Evolutionary conservation across 768 basidiomycete genomes (phyloP).

Genomic region (Kwoniella pini): DNA sequence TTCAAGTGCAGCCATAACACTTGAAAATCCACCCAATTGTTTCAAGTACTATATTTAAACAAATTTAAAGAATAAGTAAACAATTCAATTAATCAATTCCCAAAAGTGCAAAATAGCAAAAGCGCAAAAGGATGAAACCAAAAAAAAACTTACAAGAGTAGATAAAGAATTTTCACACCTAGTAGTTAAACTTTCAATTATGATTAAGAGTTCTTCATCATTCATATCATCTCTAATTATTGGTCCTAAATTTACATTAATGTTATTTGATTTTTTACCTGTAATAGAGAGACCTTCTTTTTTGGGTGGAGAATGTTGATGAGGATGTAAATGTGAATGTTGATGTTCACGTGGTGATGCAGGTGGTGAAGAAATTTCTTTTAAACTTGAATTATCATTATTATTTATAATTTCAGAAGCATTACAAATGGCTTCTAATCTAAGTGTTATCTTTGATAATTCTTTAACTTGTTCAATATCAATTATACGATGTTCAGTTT

Average conservation of each 20-base stretch:
- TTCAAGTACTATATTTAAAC: constrained; percentile 43
- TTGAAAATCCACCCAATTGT: constrained; percentile 50
- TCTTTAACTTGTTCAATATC: constrained; percentile 69
- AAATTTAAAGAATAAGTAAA: not conserved
- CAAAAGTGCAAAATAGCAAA: too few species aligned
- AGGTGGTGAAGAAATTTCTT: constrained; percentile 23
- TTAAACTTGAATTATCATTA: not conserved
- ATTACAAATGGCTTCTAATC: constrained; percentile 69
- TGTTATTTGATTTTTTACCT: not conserved
- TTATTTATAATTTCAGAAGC: not conserved
- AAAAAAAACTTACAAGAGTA: constrained; percentile 54
- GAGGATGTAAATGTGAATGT: not conserved
- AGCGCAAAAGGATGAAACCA: too few species aligned
- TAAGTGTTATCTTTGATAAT: constrained; percentile 70
- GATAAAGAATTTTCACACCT: constrained; percentile 73
- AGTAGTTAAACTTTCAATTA: constrained; percentile 73
- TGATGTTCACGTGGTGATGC: constrained; percentile 53
- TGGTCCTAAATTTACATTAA: constrained; percentile 57
- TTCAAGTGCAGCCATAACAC: constrained; percentile 48
- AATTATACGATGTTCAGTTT: constrained; percentile 40
- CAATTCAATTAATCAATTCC: too few species aligned
- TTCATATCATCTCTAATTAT: constrained; percentile 67
- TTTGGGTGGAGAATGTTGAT: not conserved
- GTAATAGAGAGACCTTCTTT: not conserved
- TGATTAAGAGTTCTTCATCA: constrained; percentile 69